phyloP scores from a whole-genome alignment of 208 protist species.

The Balamuthia mandrillaris region DNA sequence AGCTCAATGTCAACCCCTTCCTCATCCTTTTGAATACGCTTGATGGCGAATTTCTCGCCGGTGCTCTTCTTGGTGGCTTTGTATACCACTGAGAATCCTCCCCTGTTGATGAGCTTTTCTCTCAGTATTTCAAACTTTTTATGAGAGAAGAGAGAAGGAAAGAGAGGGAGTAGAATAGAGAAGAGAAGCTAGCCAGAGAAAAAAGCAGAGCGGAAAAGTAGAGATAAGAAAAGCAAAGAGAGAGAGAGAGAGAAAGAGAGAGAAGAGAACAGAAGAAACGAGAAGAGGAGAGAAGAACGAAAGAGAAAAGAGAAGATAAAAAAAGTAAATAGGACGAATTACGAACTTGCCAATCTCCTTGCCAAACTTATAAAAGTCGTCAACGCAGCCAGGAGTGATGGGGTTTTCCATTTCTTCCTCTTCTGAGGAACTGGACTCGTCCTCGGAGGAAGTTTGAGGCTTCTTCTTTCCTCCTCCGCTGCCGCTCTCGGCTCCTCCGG shows the following conservation, averaged over 20 bases:
- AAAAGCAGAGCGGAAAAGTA: too few species aligned
- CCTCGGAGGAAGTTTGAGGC: not conserved
- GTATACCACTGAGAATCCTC: constrained; percentile 29
- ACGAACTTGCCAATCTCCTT: constrained; percentile 39
- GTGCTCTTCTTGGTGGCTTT: constrained; percentile 14
- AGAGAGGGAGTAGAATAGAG: not conserved
- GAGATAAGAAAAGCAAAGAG: too few species aligned
- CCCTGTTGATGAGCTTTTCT: too few species aligned
- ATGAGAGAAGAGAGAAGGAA: not conserved
- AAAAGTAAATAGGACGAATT: too few species aligned
- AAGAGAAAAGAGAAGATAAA: not conserved
- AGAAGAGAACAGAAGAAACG: not conserved
- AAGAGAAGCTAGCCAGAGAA: too few species aligned
- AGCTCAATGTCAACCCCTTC: constrained; percentile 33
- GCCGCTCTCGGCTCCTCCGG: not conserved
- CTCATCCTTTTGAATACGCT: constrained; percentile 33
- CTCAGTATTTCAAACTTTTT: too few species aligned
- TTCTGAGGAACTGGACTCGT: not conserved
- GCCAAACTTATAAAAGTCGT: constrained; percentile 20
- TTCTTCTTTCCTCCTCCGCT: not conserved
- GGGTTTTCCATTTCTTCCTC: not conserved
- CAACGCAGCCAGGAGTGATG: constrained; percentile 15
- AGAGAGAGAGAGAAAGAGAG: not conserved
- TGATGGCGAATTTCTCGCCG: constrained; percentile 30
- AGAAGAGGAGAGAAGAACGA: not conserved